Evolutionary conservation across 768 basidiomycete genomes (phyloP), one percentile per base, ranked within the genome.

Genomic region (Psilocybe sp.): DNA sequence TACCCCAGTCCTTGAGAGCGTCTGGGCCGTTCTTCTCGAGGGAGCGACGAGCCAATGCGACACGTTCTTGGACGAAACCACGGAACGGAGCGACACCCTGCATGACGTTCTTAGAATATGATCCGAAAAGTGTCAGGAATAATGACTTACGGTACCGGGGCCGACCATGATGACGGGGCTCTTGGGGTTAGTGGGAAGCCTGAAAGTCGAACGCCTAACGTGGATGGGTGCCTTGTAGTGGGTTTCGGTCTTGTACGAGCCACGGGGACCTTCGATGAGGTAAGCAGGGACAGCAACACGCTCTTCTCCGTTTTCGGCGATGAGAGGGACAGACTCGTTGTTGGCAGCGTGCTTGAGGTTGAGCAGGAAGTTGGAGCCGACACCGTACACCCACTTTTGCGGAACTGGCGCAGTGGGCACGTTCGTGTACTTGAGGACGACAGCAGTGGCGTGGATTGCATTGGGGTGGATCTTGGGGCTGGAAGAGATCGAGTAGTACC

Each of bases 21-120:
- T 95, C 91, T 8, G 86, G 80, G 7, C 96, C 96, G 61, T 95
- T 95, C 80, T 98, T 98, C 60, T 95, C 95, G 48, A 94, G 78
- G 0, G 94, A 90, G 53, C 93, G 92, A 53, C 91, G 89, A 11
- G 95, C 97, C 31, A 98, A 85, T 9, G 94, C 94, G 38, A 99
- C 87, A 58, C 97, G 92, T 67, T 99, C 97, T 71, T 99, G 97
- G 8, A 98, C 81, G 69, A 99, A 99, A 2, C 96, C 97, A 53
- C 97, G 90, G 91, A 99, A 99, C 8, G 97, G 97, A 40, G 97
- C 97, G 49, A 99, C 94, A 75, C 97, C 97, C 93, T 96, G 20
- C 33, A 14, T 8, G n/a, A 18, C 18, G 36, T 37, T 43, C 19
- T 54, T 36, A 38, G 16, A 40, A 58, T 57, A 54, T 40, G 40